Evolutionary conservation across 148 eudicot genomes (phyloP).

Genomic region (Vaccinium darrowii): DNA sequence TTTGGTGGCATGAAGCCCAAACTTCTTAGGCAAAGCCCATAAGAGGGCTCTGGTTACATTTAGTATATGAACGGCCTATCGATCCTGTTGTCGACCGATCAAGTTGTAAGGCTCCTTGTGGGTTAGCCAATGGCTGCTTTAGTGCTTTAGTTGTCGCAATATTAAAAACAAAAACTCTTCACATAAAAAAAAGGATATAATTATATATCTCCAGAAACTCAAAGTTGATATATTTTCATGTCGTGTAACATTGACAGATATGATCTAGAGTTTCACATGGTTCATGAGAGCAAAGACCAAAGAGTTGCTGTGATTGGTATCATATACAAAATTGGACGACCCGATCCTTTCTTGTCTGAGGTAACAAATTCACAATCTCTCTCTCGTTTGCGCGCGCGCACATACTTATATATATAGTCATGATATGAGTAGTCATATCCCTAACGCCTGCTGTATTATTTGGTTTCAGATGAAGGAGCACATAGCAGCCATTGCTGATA

Average conservation of each 20-base stretch:
- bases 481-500: constrained; percentile 20
- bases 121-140: no score
- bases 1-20: no score
- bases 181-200: not conserved
- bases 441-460: not conserved
- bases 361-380: constrained; percentile 13
- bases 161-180: no score
- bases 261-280: constrained; percentile 39
- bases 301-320: constrained; percentile 38
- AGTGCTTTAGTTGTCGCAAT: no score
- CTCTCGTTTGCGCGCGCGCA: not conserved
- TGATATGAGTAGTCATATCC: not conserved
- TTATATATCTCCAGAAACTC: not conserved
- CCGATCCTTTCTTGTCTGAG: constrained; percentile 34
- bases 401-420: not conserved
- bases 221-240: not conserved
- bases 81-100: no score
- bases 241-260: constrained; percentile 20
- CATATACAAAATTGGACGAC: constrained; percentile 35
- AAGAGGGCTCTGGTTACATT: no score
- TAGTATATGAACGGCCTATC: no score
- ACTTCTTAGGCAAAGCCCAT: no score
- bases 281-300: constrained; percentile 27
- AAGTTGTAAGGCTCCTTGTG: no score
- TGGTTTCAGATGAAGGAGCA: constrained; percentile 17